These are phyloP conservation scores for Hanseniaspora thailandica DNA, from an alignment of 805 yeast species.

Conservation along the genomic window DNA sequence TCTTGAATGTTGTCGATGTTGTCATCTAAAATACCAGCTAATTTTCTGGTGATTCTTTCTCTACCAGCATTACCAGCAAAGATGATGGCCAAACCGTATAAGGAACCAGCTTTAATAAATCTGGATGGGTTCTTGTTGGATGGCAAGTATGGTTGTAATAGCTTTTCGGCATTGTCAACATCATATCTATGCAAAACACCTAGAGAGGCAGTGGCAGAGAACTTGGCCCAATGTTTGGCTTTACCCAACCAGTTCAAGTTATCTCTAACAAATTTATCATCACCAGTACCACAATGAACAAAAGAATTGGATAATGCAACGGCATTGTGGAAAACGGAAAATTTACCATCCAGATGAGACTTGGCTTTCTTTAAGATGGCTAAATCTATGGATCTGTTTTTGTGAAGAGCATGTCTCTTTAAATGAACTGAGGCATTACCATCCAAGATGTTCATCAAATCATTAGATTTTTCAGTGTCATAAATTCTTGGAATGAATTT, in stretches of 20 bases:
- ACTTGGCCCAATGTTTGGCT: conserved; percentile 98
- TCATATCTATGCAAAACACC: conserved; percentile 97
- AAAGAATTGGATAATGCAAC: conserved; percentile 90
- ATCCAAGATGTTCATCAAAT: conserved; percentile 48
- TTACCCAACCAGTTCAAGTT: conserved; percentile 93
- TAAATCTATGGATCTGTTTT: conserved; percentile 78
- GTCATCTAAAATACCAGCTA: conserved; percentile 54
- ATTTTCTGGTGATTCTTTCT: conserved; percentile 59
- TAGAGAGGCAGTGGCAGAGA: conserved; percentile 92
- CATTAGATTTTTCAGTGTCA: not conserved
- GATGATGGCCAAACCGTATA: conserved; percentile 83
- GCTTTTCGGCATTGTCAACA: conserved; percentile 74
- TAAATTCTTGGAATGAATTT: conserved; percentile 20
- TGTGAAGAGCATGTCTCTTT: conserved; percentile 74
- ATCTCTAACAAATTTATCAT: conserved; percentile 78
- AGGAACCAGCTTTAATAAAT: conserved; percentile 90
- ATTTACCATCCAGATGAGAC: conserved; percentile 73
- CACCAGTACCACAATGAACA: conserved; percentile 92
- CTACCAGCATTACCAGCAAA: conserved; percentile 95
- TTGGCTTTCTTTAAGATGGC: conserved; percentile 73
- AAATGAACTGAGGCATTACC: conserved; percentile 93
- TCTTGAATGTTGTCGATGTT: conserved; percentile 41
- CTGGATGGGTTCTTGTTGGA: conserved; percentile 56
- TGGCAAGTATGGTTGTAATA: conserved; percentile 84
- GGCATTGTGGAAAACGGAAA: conserved; percentile 89